Conservation (phyloP, 73 alveolate species). For the Stentor coeruleus region DNA sequence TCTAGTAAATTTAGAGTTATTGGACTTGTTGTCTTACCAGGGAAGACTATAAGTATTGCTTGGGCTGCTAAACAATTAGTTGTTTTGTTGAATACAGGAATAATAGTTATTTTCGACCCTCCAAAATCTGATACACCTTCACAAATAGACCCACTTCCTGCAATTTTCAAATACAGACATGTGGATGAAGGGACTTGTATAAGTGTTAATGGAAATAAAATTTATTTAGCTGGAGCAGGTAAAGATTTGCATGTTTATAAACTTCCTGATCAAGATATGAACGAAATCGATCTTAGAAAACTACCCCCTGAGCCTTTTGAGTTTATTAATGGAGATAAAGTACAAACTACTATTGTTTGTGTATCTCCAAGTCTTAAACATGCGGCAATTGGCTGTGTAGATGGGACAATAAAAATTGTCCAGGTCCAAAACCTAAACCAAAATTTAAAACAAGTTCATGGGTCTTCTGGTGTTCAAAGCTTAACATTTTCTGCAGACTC, state of each 20-base stretch:
- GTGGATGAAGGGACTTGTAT: conserved; percentile 25
- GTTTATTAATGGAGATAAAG: conserved; percentile 69
- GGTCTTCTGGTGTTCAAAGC: conserved; percentile 77
- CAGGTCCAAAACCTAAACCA: conserved; percentile 47
- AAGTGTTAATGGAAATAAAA: conserved; percentile 36
- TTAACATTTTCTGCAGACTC: conserved; percentile 64
- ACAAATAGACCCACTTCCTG: conserved; percentile 18
- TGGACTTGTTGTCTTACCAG: conserved; percentile 45
- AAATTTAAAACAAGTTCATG: conserved; percentile 73
- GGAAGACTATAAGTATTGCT: conserved; percentile 29
- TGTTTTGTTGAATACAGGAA: conserved; percentile 40
- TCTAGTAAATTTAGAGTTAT: conserved; percentile 41
- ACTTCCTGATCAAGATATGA: conserved; percentile 65
- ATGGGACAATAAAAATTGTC: conserved; percentile 73
- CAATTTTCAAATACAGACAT: conserved; percentile 22
- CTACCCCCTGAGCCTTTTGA: conserved; percentile 81
- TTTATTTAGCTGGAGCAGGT: conserved; percentile 70
- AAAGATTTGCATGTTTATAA: conserved; percentile 71
- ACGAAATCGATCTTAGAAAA: conserved; percentile 67
- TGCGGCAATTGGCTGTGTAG: conserved; percentile 79
- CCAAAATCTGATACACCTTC: conserved; percentile 37
- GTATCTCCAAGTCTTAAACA: conserved; percentile 54
- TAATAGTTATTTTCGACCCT: conserved; percentile 27
- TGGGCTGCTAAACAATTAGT: conserved; percentile 38
- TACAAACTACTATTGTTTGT: conserved; percentile 56